Conservation (phyloP, 2,329 filamentous ascomycete species). For the Beauveria caledonica region DNA sequence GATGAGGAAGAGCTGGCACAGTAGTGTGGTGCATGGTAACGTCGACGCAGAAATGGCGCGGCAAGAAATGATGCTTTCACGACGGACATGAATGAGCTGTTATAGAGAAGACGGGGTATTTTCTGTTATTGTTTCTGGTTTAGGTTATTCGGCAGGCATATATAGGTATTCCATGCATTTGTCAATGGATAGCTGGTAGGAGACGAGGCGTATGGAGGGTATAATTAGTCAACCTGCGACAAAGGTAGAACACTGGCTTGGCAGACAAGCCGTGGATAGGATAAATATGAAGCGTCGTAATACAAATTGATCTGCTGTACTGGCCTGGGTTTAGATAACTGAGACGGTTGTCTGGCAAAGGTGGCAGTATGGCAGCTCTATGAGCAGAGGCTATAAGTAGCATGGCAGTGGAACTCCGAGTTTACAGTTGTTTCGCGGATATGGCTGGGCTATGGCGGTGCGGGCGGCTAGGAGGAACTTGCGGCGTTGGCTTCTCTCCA, state of each 20-base stretch:
- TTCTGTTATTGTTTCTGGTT: neutral
- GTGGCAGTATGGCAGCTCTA: neutral
- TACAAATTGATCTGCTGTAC: neutral
- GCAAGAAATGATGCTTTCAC: neutral
- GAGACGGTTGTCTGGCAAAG: neutral
- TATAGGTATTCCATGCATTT: neutral
- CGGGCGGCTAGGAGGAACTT: too few relatives aligned
- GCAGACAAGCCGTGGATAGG: neutral
- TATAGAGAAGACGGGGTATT: neutral
- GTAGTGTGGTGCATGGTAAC: conserved; percentile 3
- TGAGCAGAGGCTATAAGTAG: neutral
- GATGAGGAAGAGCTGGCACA: conserved; percentile 54
- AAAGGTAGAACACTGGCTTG: neutral
- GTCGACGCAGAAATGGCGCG: neutral
- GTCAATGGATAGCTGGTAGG: neutral
- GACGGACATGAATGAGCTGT: neutral
- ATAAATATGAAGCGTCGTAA: neutral
- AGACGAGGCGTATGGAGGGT: neutral
- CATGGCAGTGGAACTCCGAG: too few relatives aligned
- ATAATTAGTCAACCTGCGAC: neutral
- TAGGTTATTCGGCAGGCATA: neutral
- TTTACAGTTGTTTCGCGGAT: too few relatives aligned
- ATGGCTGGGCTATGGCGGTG: too few relatives aligned
- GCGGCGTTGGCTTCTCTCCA: too few relatives aligned
- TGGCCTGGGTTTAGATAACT: neutral